phyloP scores from a whole-genome alignment of 1,284 basidiomycete genomes.

The Ustilago vetiveriae region DNA sequence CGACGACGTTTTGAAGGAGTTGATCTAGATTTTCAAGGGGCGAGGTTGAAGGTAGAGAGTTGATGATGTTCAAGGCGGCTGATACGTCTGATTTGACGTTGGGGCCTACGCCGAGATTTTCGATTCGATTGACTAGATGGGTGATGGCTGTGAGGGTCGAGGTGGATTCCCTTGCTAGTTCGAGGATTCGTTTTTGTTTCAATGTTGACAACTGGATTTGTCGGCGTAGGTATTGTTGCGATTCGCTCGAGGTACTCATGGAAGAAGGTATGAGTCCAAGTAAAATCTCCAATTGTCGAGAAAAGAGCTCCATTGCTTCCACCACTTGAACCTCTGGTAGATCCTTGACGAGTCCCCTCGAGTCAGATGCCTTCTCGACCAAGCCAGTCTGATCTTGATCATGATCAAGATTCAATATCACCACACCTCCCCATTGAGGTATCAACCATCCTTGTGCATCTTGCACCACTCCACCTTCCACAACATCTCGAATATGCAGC shows the following conservation, averaged over 20 bases:
- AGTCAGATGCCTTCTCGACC: too few relatives aligned
- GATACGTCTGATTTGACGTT: slow-evolving; percentile 45
- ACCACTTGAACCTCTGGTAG: slow-evolving; percentile 69
- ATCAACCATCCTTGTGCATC: slow-evolving; percentile 77
- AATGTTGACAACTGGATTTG: slow-evolving; percentile 26
- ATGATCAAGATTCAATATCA: slow-evolving; percentile 74
- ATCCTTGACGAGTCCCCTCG: too few relatives aligned
- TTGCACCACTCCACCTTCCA: slow-evolving; percentile 8
- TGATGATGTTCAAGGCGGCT: slow-evolving; percentile 17
- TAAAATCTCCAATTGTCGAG: slow-evolving; percentile 78
- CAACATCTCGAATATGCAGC: slow-evolving; percentile 74
- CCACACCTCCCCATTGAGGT: slow-evolving; percentile 94
- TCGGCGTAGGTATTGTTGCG: not conserved
- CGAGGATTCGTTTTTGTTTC: slow-evolving; percentile 44
- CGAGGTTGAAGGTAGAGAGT: slow-evolving; percentile 49
- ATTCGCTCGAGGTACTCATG: not conserved
- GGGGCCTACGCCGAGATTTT: slow-evolving; percentile 57
- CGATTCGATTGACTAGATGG: slow-evolving; percentile 54
- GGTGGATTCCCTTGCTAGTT: slow-evolving; percentile 37
- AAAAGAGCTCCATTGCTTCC: slow-evolving; percentile 77
- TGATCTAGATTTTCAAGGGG: slow-evolving; percentile 57
- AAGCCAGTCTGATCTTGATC: too few relatives aligned
- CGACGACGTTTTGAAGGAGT: slow-evolving; percentile 74
- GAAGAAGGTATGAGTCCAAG: slow-evolving; percentile 76
- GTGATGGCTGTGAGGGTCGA: slow-evolving; percentile 56